phyloP scores from a whole-genome alignment of 208 protist genomes.

The Leishmania arabica region DNA sequence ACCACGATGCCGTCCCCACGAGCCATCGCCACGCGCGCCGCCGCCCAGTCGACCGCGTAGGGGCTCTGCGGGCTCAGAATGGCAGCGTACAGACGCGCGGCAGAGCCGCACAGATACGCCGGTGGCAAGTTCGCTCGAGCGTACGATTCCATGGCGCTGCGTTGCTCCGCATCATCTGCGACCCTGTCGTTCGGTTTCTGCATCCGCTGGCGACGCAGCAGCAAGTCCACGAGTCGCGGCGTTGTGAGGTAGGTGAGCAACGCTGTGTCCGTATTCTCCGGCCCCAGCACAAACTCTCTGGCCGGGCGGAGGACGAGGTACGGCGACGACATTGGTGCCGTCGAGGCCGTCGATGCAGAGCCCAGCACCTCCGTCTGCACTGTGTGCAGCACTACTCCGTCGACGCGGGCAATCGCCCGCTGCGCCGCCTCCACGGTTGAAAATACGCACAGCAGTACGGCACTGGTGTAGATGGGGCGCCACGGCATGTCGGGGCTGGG shows the following conservation, averaged over 20 bases:
- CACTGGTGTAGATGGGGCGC: conserved; percentile 23
- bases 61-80: conserved; percentile 36
- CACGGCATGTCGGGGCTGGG: conserved; percentile 32
- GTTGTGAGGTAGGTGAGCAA: conserved; percentile 28
- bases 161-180: background rate
- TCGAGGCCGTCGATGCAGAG: background rate
- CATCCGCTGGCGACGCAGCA: conserved; percentile 16
- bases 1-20: conserved; percentile 49
- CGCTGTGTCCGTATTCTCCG: conserved; percentile 15
- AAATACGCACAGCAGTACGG: conserved; percentile 25
- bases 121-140: conserved; percentile 7
- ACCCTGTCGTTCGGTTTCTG: conserved; percentile 3
- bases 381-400: background rate
- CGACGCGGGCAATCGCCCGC: conserved; percentile 13
- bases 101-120: conserved; percentile 11
- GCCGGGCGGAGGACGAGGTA: conserved; percentile 15
- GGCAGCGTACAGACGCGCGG: conserved; percentile 36
- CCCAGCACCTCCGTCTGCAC: background rate
- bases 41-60: conserved; percentile 50
- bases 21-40: conserved; percentile 27
- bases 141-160: background rate
- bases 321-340: background rate
- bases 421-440: conserved; percentile 5
- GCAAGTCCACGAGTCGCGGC: conserved; percentile 16
- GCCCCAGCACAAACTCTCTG: conserved; percentile 8